A percentile compares a stretch with the other conserved stretches of the same genome.
Evolutionary conservation across 2,329 filamentous ascomycete species (phyloP).

Genomic region (Trichoderma asperellum): DNA sequence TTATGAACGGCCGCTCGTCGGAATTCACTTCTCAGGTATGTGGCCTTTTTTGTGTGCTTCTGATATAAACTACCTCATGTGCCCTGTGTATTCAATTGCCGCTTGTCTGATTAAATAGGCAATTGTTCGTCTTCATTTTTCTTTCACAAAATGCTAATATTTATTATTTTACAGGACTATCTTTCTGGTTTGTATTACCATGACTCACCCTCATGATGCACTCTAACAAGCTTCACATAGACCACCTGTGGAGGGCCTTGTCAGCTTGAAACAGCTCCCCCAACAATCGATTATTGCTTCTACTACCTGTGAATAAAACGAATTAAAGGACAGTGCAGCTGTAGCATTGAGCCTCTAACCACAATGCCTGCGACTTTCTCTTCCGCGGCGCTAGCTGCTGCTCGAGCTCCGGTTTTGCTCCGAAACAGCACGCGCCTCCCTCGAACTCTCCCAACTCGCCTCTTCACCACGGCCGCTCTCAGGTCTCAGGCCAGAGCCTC

Average conservation of each 20-base stretch:
- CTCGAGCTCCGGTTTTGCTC: slow-evolving; percentile 61
- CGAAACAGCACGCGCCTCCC: slow-evolving; percentile 58
- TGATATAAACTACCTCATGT: background rate
- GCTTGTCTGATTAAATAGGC: background rate
- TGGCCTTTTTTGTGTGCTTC: slow-evolving; percentile 23
- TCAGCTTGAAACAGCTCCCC: slow-evolving; percentile 37
- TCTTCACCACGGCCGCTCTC: slow-evolving; percentile 47
- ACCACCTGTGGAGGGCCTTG: slow-evolving; percentile 50
- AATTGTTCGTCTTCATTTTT: background rate
- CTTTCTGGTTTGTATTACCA: slow-evolving; percentile 65
- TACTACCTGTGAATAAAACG: slow-evolving; percentile 4
- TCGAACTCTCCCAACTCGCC: slow-evolving; percentile 49
- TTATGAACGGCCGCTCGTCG: slow-evolving; percentile 85
- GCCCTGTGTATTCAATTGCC: background rate
- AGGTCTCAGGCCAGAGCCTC: slow-evolving; percentile 42
- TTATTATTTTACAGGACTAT: slow-evolving; percentile 62
- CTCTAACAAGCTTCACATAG: slow-evolving; percentile 36
- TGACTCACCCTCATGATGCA: slow-evolving; percentile 48
- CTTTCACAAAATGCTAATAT: slow-evolving; percentile 18
- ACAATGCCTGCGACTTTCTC: slow-evolving; percentile 47
- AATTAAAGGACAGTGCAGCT: slow-evolving; percentile 40
- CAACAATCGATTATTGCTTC: background rate
- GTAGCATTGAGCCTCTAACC: slow-evolving; percentile 42
- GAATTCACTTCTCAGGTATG: slow-evolving; percentile 84
- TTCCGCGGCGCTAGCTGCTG: slow-evolving; percentile 50